Conservation (phyloP, 805 yeast genomes). For the Wickerhamiella sorbophila region DNA sequence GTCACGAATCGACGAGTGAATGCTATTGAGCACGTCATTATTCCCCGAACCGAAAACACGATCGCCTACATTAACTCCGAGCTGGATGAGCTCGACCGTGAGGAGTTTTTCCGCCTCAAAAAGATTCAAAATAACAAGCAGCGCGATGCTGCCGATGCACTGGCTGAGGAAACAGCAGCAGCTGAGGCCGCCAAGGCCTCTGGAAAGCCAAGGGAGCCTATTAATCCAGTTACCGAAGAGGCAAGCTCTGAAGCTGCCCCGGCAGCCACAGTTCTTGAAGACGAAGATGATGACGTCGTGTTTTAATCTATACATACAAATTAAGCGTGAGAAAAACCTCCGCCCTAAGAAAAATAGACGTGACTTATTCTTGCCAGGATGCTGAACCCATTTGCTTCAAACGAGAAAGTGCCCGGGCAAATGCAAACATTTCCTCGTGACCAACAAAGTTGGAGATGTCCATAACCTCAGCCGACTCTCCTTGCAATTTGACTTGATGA, state of each 20-base stretch:
- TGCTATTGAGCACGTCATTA: constrained; percentile 95
- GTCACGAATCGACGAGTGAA: constrained; percentile 97
- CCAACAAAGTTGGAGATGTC: constrained; percentile 42
- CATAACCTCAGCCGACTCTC: constrained; percentile 44
- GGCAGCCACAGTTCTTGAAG: constrained; percentile 3
- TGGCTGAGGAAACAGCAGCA: constrained; percentile 27
- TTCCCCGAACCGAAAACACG: constrained; percentile 95
- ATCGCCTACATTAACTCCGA: constrained; percentile 85
- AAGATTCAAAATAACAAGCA: constrained; percentile 93
- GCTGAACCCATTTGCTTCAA: constrained; percentile 86
- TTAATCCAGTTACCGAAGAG: background rate
- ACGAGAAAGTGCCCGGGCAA: constrained; percentile 86
- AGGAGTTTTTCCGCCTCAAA: constrained; percentile 91
- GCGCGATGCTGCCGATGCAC: constrained; percentile 36
- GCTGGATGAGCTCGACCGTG: constrained; percentile 94
- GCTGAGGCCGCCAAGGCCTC: background rate
- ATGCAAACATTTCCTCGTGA: constrained; percentile 93
- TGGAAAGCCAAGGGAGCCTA: background rate
- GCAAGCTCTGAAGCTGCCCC: background rate
- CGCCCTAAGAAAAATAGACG: no score
- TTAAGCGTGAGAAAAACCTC: background rate
- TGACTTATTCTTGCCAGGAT: constrained; percentile 44
- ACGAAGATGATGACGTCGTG: constrained; percentile 16
- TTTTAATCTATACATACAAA: constrained; percentile 4
- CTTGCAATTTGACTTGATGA: constrained; percentile 23